phyloP scores from a whole-genome alignment of 805 yeast species.

The Kuraishia capsulata region DNA sequence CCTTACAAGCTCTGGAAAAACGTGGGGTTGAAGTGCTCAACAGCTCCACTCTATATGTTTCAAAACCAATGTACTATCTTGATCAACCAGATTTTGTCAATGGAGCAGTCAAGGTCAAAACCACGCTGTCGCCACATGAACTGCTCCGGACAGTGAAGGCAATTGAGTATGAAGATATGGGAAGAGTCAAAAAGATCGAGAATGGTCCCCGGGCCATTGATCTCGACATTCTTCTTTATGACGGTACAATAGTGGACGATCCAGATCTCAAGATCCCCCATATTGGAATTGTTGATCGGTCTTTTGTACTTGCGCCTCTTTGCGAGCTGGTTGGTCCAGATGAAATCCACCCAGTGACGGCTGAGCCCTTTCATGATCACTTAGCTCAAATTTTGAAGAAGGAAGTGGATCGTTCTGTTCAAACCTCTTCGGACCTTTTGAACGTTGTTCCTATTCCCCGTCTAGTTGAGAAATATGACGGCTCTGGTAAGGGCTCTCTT shows the following conservation, averaged over 20 bases:
- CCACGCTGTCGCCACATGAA: constrained; percentile 54
- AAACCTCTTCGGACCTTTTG: constrained; percentile 40
- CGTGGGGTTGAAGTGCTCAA: constrained; percentile 37
- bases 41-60: constrained; percentile 74
- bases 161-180: constrained; percentile 66
- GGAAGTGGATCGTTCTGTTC: constrained; percentile 23
- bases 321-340: constrained; percentile 70
- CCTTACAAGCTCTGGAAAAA: constrained; percentile 38
- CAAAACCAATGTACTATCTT: constrained; percentile 85
- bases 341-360: constrained; percentile 72
- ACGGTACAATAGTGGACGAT: constrained; percentile 43
- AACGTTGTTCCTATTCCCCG: constrained; percentile 39
- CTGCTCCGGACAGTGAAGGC: constrained; percentile 54
- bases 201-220: constrained; percentile 94
- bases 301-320: constrained; percentile 84
- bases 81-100: constrained; percentile 80
- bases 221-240: constrained; percentile 76
- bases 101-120: constrained; percentile 67
- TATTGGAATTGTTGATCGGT: constrained; percentile 76
- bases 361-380: constrained; percentile 70
- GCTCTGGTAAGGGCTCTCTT: constrained; percentile 8
- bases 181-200: constrained; percentile 67
- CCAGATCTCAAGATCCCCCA: constrained; percentile 73
- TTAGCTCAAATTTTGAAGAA: constrained; percentile 35
- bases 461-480: too few species aligned